Conservation (phyloP, 1,284 basidiomycete genomes). For the Moesziomyces sp. region DNA sequence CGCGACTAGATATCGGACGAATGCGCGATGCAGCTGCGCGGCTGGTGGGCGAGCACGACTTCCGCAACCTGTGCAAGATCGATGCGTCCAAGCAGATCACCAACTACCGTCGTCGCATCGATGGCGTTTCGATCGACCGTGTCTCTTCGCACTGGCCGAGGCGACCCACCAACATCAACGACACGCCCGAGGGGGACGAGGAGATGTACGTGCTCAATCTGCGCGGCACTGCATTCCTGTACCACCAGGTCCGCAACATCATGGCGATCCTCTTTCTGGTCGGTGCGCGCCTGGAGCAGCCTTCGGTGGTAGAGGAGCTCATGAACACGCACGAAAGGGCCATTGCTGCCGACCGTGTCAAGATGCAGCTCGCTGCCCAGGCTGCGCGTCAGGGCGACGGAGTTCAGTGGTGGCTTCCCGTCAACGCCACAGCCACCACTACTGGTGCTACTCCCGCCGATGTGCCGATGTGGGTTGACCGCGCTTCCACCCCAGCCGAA, state of each 20-base stretch:
- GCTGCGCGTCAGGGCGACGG: not conserved
- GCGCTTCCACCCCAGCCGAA: not conserved
- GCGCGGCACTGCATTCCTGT: conserved; percentile 88
- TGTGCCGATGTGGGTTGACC: conserved; percentile 34
- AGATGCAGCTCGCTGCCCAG: conserved; percentile 27
- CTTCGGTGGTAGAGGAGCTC: conserved; percentile 78
- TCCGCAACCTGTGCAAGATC: conserved; percentile 94
- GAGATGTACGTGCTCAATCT: conserved; percentile 81
- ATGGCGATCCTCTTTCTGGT: conserved; percentile 91
- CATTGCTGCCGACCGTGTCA: conserved; percentile 39
- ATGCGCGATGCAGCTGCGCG: conserved; percentile 82
- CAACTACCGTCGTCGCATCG: conserved; percentile 77
- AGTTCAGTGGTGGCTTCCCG: conserved; percentile 42
- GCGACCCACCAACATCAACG: not conserved
- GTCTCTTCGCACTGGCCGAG: conserved; percentile 54
- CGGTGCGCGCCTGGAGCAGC: conserved; percentile 81
- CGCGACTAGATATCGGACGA: conserved; percentile 65
- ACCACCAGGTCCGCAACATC: conserved; percentile 97
- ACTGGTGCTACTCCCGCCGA: not conserved
- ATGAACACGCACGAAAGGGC: conserved; percentile 74
- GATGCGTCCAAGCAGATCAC: conserved; percentile 93
- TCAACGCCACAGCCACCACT: conserved; percentile 16
- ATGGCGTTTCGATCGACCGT: conserved; percentile 74
- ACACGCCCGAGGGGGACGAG: conserved; percentile 48
- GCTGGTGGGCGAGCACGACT: conserved; percentile 91